Base-by-base conservation (phyloP, 495 filamentous ascomycete species). In the Neurospora hispaniola region DNA sequence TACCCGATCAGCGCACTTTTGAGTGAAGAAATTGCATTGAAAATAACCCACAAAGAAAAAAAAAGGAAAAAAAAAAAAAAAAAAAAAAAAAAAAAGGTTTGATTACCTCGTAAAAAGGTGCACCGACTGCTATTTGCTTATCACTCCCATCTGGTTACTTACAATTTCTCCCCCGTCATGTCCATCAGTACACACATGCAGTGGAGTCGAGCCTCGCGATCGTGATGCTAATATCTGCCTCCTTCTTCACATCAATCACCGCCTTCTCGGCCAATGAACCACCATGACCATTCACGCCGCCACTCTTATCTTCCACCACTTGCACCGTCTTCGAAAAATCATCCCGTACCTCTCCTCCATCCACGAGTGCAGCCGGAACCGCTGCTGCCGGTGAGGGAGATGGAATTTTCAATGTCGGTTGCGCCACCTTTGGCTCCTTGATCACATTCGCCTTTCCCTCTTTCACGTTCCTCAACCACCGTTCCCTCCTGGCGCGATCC, bases 401-500 rank as follows among this genome's bases (percentile, higher is more conserved):
- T 18, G 54, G 23, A 14, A 66, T 27, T 23, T 66, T 18, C 7
- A 66, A 27, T 38, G 27, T 35, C 54, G 54, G 27, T 38, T 66
- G 27, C 27, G 27, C 6, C 23, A 66, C 54, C 70, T 54, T 72
- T 54, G 27, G 42, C 40, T 31, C 41, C 7, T 73, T 42, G n/a
- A 71, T 23, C 6, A 18, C 16, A 11, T 41, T 40, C 10, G 18
- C 9, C 31, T 70, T 42, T 18, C 68, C 72, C 5, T 40, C 18
- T 20, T 44, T 9, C 5, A 77, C 70, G 4, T 54, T 73, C 46
- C 48, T 62, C 5, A 78, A 27, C 62, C 83, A 83, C 20, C 78
- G 77, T 2, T 71, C 73, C 42, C 81, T 74, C 48, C 76, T 75
- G 7, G n/a, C 41, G 11, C 44, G 27, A 62, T 83, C 79, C 8